Evolutionary conservation across 179 eudicot genomes (phyloP).

Genomic region (Beta lomatogona): DNA sequence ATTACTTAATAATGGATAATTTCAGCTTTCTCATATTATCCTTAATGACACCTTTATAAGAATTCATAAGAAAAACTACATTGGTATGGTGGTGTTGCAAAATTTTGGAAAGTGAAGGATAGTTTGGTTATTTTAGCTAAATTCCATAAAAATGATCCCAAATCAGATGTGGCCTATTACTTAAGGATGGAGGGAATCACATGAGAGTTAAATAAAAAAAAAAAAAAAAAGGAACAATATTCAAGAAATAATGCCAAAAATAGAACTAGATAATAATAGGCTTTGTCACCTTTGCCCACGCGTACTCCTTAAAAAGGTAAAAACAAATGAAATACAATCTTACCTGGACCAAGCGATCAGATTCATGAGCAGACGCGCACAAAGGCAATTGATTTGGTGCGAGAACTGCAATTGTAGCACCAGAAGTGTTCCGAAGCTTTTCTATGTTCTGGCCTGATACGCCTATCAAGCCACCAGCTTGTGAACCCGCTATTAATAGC

Average conservation of each 20-base stretch:
- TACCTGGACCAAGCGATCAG: slow-evolving; percentile 94
- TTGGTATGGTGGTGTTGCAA: too few species aligned
- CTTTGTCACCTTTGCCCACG: not conserved
- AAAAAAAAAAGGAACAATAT: not conserved
- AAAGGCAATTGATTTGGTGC: slow-evolving; percentile 82
- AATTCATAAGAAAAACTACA: too few species aligned
- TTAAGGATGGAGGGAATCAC: too few species aligned
- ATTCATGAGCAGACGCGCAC: slow-evolving; percentile 90
- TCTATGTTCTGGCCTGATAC: slow-evolving; percentile 92
- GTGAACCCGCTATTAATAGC: slow-evolving; percentile 88
- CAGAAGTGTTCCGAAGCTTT: slow-evolving; percentile 75
- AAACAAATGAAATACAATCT: slow-evolving; percentile 13
- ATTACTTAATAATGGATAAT: too few species aligned
- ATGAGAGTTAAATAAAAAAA: too few species aligned
- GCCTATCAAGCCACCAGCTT: slow-evolving; percentile 89
- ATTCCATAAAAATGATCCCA: too few species aligned
- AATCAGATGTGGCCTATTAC: too few species aligned
- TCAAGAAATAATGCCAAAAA: slow-evolving; percentile 2
- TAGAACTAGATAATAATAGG: not conserved
- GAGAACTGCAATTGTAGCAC: slow-evolving; percentile 81
- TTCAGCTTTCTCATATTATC: too few species aligned
- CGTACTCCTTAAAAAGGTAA: not conserved
- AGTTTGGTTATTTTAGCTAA: too few species aligned
- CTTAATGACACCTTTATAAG: too few species aligned
- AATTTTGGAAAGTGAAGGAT: too few species aligned